Percentiles rank a stretch among this genome's conserved stretches.
Conservation (phyloP, 106 monocot genomes). For the Cymbidium sinense region DNA sequence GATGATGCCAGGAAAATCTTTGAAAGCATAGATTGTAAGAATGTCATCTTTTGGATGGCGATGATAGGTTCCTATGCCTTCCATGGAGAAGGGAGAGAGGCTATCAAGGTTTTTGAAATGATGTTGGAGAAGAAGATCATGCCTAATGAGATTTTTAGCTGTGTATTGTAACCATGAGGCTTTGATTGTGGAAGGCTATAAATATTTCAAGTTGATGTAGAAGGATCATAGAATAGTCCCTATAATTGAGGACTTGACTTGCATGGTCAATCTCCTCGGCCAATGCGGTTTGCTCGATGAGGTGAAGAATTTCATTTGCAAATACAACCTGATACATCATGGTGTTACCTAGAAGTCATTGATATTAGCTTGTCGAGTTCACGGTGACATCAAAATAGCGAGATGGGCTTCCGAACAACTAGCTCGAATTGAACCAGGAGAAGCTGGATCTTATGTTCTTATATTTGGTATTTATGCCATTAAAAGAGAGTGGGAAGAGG, state of each 20-base stretch:
- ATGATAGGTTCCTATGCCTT: conserved; percentile 57
- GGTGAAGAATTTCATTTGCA: conserved; percentile 67
- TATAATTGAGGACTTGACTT: conserved; percentile 53
- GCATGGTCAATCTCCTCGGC: no score
- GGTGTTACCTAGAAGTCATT: no score
- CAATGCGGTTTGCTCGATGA: conserved; percentile 47
- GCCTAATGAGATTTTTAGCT: no score
- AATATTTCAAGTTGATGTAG: conserved; percentile 61
- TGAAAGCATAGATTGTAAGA: no score
- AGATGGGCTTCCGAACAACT: conserved; percentile 41
- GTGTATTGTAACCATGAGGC: no score
- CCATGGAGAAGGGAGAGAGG: conserved; percentile 47
- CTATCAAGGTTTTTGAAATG: no score
- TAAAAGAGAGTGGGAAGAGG: conserved; percentile 39
- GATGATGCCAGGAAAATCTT: conserved; percentile 47
- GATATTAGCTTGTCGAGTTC: no score
- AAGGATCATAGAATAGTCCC: conserved; percentile 44
- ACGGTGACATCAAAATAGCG: conserved; percentile 33
- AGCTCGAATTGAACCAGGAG: conserved; percentile 33
- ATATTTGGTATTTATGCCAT: conserved; percentile 53
- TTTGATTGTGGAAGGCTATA: conserved; percentile 41
- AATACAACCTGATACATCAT: no score
- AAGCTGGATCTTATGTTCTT: conserved; percentile 47
- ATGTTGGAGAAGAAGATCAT: no score
- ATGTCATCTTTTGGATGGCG: conserved; percentile 59